A percentile compares a stretch with the other conserved stretches of the same genome.
These are phyloP conservation scores for Camellia oleifera DNA, from an alignment of 179 eudicot species.

Conservation along the genomic window DNA sequence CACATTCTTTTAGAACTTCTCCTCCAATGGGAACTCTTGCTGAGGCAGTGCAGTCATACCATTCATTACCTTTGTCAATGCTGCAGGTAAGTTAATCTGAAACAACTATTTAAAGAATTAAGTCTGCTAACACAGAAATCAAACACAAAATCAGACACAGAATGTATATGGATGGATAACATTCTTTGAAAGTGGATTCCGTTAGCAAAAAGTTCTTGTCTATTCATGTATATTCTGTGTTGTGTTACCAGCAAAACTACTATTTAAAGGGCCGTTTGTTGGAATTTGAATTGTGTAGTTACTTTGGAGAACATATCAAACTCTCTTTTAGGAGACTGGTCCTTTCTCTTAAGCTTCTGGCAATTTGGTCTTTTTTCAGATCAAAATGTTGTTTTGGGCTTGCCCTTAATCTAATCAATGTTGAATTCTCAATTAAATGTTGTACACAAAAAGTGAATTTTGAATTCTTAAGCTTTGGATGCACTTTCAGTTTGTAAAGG, in stretches of 20 bases:
- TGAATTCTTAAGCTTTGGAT: too few relatives aligned
- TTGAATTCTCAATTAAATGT: neutral
- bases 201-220: too few relatives aligned
- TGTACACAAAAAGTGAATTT: too few relatives aligned
- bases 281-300: neutral
- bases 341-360: neutral
- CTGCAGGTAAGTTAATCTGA: conserved; percentile 35
- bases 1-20: conserved; percentile 32
- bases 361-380: neutral
- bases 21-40: conserved; percentile 18
- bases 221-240: too few relatives aligned
- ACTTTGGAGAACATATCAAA: neutral
- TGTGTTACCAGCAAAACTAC: neutral
- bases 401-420: neutral
- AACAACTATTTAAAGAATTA: neutral
- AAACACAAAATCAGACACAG: too few relatives aligned
- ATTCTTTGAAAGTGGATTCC: too few relatives aligned
- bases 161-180: too few relatives aligned
- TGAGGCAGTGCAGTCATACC: conserved; percentile 34
- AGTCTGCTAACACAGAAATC: too few relatives aligned
- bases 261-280: neutral
- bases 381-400: neutral
- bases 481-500: too few relatives aligned
- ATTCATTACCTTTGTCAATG: conserved; percentile 51
- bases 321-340: neutral